Evolutionary conservation across 1,284 basidiomycete species (phyloP), one percentile per base, ranked within the genome.

Genomic region (Bjerkandera adusta): DNA sequence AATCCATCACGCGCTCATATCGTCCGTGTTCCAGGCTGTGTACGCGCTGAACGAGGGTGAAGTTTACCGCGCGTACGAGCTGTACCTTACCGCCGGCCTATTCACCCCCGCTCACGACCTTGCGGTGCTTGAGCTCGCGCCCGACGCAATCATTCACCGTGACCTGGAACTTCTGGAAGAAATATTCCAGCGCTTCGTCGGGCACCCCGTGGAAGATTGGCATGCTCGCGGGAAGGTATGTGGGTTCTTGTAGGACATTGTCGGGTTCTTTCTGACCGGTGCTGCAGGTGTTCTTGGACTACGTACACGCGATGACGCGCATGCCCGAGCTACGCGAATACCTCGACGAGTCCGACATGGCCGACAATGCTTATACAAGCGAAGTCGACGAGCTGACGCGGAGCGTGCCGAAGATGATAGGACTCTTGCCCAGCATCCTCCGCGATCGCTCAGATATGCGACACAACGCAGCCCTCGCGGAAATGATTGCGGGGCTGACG

Each of bases 91-190:
- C 20, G 92, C 92, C 1, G 79, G 81, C 15, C 65, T 83, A 32
- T 85, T 80, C 56, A 77, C 83, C 37, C 70, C 78, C 5, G 94
- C 96, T 1, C 94, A 97, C 62, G 79, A 83, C 33, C 72, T 97
- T 18, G 90, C 90, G 1, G 75, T 93, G 24, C 67, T 74, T 5
- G 83, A 93, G 53, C 78, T 99, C n/a, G 92, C 91, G 6, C 91
- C 93, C 1, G 96, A 98, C 57, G 91, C 89, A 0, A 74, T 97
- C 44, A 75, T 97, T 36, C 77, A 90, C 7, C 79, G 84, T 40
- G 95, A 98, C 64, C 66, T 85, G 6, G 76, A 73, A 1, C 69
- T 96, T 6, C 69, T 98, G n/a, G 72, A 72, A 27, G 74, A 75
- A n/a, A 64, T 98, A 10, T 90, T 98, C 56, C 70, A 70, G 36